Evolutionary conservation across 129 eudicot species (phyloP), one percentile per base, ranked within the genome.

Genomic region (Pseudognaphalium luteoalbum): DNA sequence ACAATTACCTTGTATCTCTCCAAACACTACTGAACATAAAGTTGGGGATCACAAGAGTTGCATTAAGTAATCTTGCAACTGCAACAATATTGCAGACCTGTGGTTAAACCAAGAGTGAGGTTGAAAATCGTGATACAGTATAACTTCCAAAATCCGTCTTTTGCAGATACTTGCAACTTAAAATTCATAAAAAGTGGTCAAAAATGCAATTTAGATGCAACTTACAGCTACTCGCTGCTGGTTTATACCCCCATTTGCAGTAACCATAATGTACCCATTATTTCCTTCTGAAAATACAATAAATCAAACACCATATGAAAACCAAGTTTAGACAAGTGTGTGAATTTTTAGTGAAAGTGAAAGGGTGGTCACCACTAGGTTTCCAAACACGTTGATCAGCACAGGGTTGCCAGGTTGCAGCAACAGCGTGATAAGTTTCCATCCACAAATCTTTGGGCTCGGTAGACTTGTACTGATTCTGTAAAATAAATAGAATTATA

Each of bases 201-300:
- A 75, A 78, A 65, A 54, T 56, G 54, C 58, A 41, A 39, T 25
- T 76, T 32, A 68, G 58, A 84, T 35, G 57, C 62, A 80, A 84
- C 96, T 89, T 89, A 95, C 99, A 88, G 99, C 99, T 61, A 95
- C 99, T 80, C 99, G 92, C 83, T 95, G 97, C 87, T 95, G 99
- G 82, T 95, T 95, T 75, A 91, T 85, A 67, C 99, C 97, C 63
- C 99, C 99, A 76, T 95, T 95, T 62, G 99, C 97, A 70, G 92
- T 89, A 72, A 95, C 88, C 96, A 95, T 86, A 34, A 95, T 80
- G 71, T 83, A 95, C 67, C 99, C 99, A 80, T 86, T 91, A 57
- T 80, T 89, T 70, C 97, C 99, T 68, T 86, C 96, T 95, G 91
- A 82, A 57, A 66, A 35, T 57, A 37, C n/a, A 28, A 62, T 25